phyloP scores from a whole-genome alignment of 2,329 filamentous ascomycete genomes.

The Canariomyces notabilis region DNA sequence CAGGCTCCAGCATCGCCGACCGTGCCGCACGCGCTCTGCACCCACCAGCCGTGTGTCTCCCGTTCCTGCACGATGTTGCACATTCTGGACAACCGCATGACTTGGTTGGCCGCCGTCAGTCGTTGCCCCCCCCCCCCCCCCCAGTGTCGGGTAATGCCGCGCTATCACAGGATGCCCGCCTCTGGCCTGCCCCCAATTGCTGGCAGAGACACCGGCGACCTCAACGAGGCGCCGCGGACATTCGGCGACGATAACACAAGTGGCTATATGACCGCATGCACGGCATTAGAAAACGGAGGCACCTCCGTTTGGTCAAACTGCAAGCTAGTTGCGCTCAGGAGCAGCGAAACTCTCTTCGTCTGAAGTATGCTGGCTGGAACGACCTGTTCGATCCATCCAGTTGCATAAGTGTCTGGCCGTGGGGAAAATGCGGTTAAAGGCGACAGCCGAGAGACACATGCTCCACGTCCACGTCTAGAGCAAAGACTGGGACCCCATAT shows the following conservation, averaged over 20 bases:
- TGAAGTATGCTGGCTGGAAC: neutral
- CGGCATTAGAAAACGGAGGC: slow-evolving; percentile 1
- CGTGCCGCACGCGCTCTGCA: slow-evolving; percentile 5
- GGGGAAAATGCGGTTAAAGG: slow-evolving; percentile 24
- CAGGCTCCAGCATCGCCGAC: slow-evolving; percentile 1
- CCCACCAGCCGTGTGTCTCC: neutral
- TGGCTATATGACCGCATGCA: neutral
- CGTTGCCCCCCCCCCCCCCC: too few relatives aligned
- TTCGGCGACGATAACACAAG: neutral
- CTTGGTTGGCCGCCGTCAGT: slow-evolving; percentile 13
- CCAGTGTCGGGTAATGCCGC: slow-evolving; percentile 4
- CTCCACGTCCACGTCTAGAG: neutral
- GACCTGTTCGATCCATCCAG: neutral
- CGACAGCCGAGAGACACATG: neutral
- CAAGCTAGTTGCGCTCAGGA: neutral
- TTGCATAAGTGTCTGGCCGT: slow-evolving; percentile 15
- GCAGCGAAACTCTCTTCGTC: neutral
- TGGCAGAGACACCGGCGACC: slow-evolving; percentile 2
- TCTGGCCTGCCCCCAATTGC: neutral
- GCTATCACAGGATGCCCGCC: slow-evolving; percentile 1
- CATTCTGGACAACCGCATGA: slow-evolving; percentile 11
- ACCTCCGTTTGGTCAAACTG: neutral
- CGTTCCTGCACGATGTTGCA: slow-evolving; percentile 17
- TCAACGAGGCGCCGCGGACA: neutral
- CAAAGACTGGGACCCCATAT: neutral